These are phyloP conservation scores for Phytophthora kernoviae DNA, from an alignment of 352 stramenopile genomes.

Conservation along the genomic window DNA sequence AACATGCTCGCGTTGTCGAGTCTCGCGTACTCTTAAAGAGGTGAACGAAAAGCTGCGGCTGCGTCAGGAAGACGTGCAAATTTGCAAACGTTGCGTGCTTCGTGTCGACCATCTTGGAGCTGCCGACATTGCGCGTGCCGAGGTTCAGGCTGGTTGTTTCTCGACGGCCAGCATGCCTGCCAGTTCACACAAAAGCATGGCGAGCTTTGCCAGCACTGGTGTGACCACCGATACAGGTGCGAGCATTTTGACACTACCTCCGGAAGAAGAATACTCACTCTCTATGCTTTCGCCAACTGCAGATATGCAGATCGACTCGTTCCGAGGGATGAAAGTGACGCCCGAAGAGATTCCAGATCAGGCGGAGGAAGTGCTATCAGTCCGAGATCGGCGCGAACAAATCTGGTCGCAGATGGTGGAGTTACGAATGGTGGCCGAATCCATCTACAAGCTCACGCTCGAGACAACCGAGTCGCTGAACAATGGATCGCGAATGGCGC, in stretches of 20 bases:
- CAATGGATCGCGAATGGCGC: neutral
- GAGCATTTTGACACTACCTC: constrained; percentile 15
- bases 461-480: constrained; percentile 37
- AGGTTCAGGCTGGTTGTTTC: constrained; percentile 24
- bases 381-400: constrained; percentile 30
- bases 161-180: neutral
- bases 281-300: constrained; percentile 29
- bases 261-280: constrained; percentile 25
- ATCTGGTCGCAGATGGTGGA: constrained; percentile 57
- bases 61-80: constrained; percentile 32
- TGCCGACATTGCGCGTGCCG: constrained; percentile 29
- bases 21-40: constrained; percentile 35
- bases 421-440: constrained; percentile 46
- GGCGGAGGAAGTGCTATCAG: constrained; percentile 15
- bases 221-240: constrained; percentile 29
- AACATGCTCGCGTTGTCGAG: constrained; percentile 32
- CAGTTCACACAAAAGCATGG: neutral
- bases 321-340: constrained; percentile 16
- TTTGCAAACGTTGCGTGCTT: constrained; percentile 39
- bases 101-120: constrained; percentile 26
- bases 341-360: constrained; percentile 4
- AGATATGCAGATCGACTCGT: constrained; percentile 30
- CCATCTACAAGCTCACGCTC: constrained; percentile 49
- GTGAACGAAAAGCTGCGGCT: constrained; percentile 27
- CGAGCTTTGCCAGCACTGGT: constrained; percentile 21